Base-by-base conservation (phyloP, 768 basidiomycete species). In the Tulasnella sp. region DNA sequence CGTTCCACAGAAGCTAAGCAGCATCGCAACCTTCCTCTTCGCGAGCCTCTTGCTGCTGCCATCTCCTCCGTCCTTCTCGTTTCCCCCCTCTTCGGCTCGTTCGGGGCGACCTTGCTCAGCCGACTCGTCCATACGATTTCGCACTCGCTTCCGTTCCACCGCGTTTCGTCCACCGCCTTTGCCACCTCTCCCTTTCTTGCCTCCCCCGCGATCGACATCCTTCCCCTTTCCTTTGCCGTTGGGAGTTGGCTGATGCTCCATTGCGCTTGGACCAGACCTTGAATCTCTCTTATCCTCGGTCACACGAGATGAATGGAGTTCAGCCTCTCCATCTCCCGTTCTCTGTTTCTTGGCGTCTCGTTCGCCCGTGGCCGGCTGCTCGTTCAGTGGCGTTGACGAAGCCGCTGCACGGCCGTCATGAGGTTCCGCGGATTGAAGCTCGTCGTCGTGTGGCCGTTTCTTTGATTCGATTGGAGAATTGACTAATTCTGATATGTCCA, bases 1-100 rank as follows among this genome's bases (percentile, higher is more conserved):
- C 0, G 94, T 92, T 8, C 97, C 97, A 85, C 94, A 95, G 83
- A 96, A 98, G 2, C 97, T 96, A 38, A 98, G 87, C 75, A 98
- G 86, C 72, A 98, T 84, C 0, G 94, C 96, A 56, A 92, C 92
- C 86, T 92, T 92, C 83, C 92, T 89, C 86, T 98, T 98, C 19
- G 96, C 95, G n/a, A 80, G 40, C 39, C 80, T 80, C 48, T 44
- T 68, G 44, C 18, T 34, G 31, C 36, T 36, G 24, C 31, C 39
- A 40, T 46, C 44, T 48, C 31, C 44, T 75, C 71, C 36, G 18
- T 36, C 34, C 27, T 72, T 72, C 24, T 42, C 36, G 10, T 24
- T 36, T 1, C 71, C 71, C 18, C n/a, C 19, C 36, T 21, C 71
- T 72, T 19, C 40, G 8, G 71, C 27, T 21, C 36, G 3, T 5